Percentiles rank a stretch among this genome's conserved stretches.
phyloP scores from a whole-genome alignment of 257 asterid genomes.

The Anisodus tanguticus region DNA sequence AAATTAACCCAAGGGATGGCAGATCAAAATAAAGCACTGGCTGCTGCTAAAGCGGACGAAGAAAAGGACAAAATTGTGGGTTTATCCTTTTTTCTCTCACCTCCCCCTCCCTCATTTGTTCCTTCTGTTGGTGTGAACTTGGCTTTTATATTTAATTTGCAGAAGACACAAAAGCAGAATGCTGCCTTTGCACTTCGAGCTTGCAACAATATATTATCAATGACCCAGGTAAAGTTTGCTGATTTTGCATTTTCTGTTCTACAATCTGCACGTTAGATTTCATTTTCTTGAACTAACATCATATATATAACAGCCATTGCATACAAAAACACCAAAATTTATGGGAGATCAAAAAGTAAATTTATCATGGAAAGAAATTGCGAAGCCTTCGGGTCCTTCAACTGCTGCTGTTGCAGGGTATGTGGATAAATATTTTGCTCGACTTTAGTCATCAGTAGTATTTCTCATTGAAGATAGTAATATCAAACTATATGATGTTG shows the following conservation, averaged over 20 bases:
- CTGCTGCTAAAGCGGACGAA: slow-evolving; percentile 86
- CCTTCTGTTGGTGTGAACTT: not conserved
- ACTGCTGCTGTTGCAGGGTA: slow-evolving; percentile 65
- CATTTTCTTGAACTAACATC: slow-evolving; percentile 21
- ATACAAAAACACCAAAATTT: slow-evolving; percentile 82
- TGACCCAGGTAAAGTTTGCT: slow-evolving; percentile 65
- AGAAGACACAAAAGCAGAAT: slow-evolving; percentile 87
- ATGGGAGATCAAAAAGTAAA: slow-evolving; percentile 74
- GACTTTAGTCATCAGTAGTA: not conserved
- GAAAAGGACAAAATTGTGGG: slow-evolving; percentile 80
- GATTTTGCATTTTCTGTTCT: slow-evolving; percentile 22
- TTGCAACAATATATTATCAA: slow-evolving; percentile 79
- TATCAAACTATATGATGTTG: not conserved
- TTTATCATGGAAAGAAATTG: slow-evolving; percentile 89
- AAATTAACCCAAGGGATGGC: slow-evolving; percentile 91
- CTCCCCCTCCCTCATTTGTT: not conserved
- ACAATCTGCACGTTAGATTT: not conserved
- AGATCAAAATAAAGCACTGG: slow-evolving; percentile 86
- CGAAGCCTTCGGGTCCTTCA: slow-evolving; percentile 53
- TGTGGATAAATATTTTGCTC: not conserved
- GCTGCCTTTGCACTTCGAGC: slow-evolving; percentile 78
- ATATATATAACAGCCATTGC: slow-evolving; percentile 66
- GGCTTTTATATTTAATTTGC: slow-evolving; percentile 40
- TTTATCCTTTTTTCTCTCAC: slow-evolving; percentile 34
- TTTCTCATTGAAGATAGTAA: not conserved